Conservation (phyloP, 768 basidiomycete species). For the Mycena sanguinolenta region DNA sequence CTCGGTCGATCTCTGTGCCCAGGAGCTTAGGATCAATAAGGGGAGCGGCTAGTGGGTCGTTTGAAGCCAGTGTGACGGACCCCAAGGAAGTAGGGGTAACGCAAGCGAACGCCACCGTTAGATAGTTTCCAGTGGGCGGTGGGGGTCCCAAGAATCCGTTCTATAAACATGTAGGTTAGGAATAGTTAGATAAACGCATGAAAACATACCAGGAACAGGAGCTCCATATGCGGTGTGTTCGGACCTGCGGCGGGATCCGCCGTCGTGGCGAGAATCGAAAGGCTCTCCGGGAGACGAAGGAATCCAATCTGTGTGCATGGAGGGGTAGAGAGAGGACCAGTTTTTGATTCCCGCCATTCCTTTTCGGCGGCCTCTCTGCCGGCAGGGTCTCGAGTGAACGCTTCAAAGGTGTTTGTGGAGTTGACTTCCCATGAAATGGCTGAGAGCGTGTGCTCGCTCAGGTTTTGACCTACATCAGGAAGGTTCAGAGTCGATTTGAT, state of each 20-base stretch:
- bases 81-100: no score
- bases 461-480: neutral
- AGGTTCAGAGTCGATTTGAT: neutral
- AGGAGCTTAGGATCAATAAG: no score
- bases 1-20: no score
- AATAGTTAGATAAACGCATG: no score
- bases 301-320: neutral
- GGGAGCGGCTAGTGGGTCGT: no score
- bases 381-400: neutral
- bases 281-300: neutral
- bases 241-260: neutral
- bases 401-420: neutral
- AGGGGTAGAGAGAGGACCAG: constrained; percentile 35
- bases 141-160: no score
- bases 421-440: neutral
- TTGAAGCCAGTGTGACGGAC: no score
- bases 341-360: neutral
- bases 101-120: no score
- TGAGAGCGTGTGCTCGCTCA: neutral
- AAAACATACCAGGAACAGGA: neutral
- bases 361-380: no score
- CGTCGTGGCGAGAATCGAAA: neutral
- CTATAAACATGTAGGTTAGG: no score
- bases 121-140: no score
- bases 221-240: neutral